These are phyloP conservation scores for Gossypium rotundifolium DNA, from an alignment of 345 rosid genomes.

Conservation along the genomic window DNA sequence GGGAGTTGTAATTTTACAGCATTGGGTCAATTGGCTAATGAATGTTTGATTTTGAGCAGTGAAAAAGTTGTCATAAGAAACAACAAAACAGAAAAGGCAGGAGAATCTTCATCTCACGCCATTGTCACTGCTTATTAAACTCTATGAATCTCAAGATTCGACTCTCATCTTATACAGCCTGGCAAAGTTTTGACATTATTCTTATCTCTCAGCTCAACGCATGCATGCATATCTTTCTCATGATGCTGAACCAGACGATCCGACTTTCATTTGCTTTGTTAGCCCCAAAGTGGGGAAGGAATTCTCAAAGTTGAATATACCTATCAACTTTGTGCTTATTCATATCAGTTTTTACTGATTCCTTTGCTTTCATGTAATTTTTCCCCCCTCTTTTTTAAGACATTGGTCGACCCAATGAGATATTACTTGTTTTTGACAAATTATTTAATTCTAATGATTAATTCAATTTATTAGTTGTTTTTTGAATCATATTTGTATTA, in stretches of 20 bases:
- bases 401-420: no score
- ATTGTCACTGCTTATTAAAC: not conserved
- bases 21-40: not conserved
- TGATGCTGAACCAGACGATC: no score
- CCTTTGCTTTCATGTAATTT: not conserved
- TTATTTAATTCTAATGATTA: no score
- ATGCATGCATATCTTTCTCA: no score
- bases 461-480: no score
- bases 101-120: constrained; percentile 17
- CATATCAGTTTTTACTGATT: not conserved
- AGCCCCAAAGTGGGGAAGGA: not conserved
- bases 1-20: not conserved
- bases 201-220: not conserved
- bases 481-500: no score
- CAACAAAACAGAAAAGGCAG: not conserved
- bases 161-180: constrained; percentile 13
- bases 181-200: constrained; percentile 15
- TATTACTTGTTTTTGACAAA: not conserved
- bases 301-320: not conserved
- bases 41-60: not conserved
- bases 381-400: not conserved
- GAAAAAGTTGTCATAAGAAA: not conserved
- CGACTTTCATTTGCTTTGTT: no score
- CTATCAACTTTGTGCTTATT: not conserved
- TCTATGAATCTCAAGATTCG: not conserved